phyloP scores from a whole-genome alignment of 495 filamentous ascomycete genomes.

The Saxophila tyrrhenica region DNA sequence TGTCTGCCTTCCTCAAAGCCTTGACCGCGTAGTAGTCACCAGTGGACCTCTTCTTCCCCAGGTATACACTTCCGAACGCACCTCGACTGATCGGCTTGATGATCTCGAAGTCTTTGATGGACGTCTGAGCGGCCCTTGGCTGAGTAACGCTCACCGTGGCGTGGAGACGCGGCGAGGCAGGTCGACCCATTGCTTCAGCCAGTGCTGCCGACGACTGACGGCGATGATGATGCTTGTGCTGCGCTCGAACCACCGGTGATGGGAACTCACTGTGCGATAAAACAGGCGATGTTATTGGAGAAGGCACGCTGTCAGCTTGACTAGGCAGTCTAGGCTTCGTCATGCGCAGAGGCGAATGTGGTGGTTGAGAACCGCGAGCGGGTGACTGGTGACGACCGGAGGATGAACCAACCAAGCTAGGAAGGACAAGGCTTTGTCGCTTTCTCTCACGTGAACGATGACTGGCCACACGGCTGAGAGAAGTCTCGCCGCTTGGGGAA shows the following conservation, averaged over 20 bases:
- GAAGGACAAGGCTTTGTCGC: conserved; percentile 68
- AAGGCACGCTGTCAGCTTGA: conserved; percentile 62
- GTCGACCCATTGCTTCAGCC: conserved; percentile 50
- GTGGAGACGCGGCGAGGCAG: conserved; percentile 68
- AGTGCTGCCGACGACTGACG: conserved; percentile 84
- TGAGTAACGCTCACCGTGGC: conserved; percentile 54
- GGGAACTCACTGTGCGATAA: conserved; percentile 68
- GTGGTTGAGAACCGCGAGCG: conserved; percentile 50
- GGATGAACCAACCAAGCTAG: conserved; percentile 51
- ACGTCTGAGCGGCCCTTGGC: conserved; percentile 75
- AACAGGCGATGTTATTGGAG: conserved; percentile 81
- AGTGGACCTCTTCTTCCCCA: conserved; percentile 96
- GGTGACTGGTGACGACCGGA: conserved; percentile 82
- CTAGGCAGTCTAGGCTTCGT: conserved; percentile 72
- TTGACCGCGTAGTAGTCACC: conserved; percentile 98
- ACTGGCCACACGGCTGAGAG: conserved; percentile 55
- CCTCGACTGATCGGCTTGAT: conserved; percentile 99
- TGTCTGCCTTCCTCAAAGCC: conserved; percentile 95
- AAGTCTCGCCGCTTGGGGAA: conserved; percentile 79
- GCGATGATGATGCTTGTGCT: conserved; percentile 56
- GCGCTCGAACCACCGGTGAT: conserved; percentile 48
- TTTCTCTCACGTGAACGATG: conserved; percentile 55
- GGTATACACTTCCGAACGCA: conserved; percentile 93
- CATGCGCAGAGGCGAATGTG: conserved; percentile 79
- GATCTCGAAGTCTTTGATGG: conserved; percentile 98